phyloP scores from a whole-genome alignment of 179 eudicot species.

The Carnegiea gigantea region DNA sequence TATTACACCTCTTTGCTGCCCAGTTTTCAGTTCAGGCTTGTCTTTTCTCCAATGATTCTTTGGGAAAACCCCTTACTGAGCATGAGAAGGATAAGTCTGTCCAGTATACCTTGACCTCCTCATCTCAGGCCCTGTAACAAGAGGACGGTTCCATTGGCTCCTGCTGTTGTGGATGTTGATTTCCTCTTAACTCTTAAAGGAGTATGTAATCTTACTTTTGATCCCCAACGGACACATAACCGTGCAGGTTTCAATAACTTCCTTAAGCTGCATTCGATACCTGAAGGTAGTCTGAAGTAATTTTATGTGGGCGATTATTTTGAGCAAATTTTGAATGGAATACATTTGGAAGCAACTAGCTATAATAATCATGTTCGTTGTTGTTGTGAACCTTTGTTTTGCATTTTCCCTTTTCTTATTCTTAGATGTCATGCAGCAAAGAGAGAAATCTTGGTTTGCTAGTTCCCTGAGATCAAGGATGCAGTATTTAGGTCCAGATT shows the following conservation, averaged over 20 bases:
- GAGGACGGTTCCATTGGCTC: no score
- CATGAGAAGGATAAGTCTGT: no score
- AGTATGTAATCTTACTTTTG: background rate
- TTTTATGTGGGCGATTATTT: background rate
- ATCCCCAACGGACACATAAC: background rate
- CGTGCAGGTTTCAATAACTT: background rate
- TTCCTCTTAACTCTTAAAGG: no score
- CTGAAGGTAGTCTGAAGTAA: background rate
- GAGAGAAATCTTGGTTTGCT: slow-evolving; percentile 89
- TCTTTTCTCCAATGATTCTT: no score
- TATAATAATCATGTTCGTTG: background rate
- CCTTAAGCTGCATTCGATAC: background rate
- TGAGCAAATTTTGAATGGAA: background rate
- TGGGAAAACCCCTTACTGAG: no score
- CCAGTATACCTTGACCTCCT: no score
- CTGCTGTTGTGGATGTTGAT: no score
- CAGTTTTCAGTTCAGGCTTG: no score
- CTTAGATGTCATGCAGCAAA: slow-evolving; percentile 49
- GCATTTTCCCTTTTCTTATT: background rate
- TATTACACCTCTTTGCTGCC: no score
- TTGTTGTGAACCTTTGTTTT: background rate
- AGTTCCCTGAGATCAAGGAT: slow-evolving; percentile 68
- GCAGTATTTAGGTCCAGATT: slow-evolving; percentile 80
- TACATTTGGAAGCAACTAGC: background rate
- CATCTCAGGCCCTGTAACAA: no score